Conservation (phyloP, 2,329 filamentous ascomycete genomes). For the Juglanconis juglandina region DNA sequence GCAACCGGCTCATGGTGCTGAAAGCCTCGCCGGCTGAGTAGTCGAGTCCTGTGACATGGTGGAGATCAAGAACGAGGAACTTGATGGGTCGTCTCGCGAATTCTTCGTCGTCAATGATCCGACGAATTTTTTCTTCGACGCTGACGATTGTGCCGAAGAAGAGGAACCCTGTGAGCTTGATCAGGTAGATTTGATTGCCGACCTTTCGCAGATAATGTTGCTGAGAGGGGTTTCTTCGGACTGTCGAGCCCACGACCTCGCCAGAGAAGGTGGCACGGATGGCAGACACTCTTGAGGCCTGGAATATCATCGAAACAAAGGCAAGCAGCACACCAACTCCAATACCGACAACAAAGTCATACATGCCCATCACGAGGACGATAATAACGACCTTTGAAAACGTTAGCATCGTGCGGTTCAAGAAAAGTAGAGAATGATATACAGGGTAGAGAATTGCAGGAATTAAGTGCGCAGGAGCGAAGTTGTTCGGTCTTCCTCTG, state of each 20-base stretch:
- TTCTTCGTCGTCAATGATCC: constrained; percentile 75
- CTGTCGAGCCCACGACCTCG: constrained; percentile 84
- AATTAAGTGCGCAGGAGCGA: too few species aligned
- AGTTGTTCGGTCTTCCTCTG: too few species aligned
- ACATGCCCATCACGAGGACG: constrained; percentile 91
- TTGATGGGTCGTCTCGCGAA: constrained; percentile 78
- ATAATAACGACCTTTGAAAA: constrained; percentile 68
- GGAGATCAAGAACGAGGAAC: constrained; percentile 85
- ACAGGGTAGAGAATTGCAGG: too few species aligned
- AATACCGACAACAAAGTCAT: constrained; percentile 95
- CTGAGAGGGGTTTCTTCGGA: constrained; percentile 85
- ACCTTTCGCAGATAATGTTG: constrained; percentile 82
- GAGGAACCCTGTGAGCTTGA: constrained; percentile 91
- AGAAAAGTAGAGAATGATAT: too few species aligned
- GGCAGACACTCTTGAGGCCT: constrained; percentile 85
- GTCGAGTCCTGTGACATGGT: constrained; percentile 86
- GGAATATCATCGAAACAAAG: constrained; percentile 85
- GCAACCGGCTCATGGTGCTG: constrained; percentile 81
- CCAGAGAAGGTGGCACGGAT: constrained; percentile 89
- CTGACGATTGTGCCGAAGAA: constrained; percentile 98
- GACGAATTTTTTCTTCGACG: constrained; percentile 83
- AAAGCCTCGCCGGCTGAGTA: constrained; percentile 97
- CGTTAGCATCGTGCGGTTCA: constrained; percentile 23
- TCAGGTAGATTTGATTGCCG: constrained; percentile 81
- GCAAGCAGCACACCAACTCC: constrained; percentile 87